Evolutionary conservation across 805 yeast genomes (phyloP), one percentile per base, ranked within the genome.

Genomic region (Teunomyces stri): DNA sequence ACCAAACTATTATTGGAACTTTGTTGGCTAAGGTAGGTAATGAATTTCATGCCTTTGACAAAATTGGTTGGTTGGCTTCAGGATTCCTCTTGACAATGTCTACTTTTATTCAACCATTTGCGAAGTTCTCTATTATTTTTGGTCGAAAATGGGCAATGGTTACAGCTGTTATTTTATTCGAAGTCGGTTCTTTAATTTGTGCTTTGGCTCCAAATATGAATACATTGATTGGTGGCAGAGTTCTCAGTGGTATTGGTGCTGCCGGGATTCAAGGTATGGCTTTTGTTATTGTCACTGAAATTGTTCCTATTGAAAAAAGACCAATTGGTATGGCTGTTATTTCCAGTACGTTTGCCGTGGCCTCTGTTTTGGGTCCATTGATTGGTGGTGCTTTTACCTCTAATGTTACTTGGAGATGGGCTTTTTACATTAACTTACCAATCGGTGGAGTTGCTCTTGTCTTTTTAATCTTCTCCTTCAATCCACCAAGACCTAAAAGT

Each of bases 181-280:
- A 65, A 54, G 62, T 61, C 6, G 69, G 69, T 3, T 70, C 75
- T 5, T 57, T 70, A 36, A 58, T 70, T 60, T 65, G 72, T 53
- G 75, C 74, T 0, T 59, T 70, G 45, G 53, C 74, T 4, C 54
- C 53, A 16, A 51, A 47, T 45, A 70, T 70, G 75, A 60, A 68
- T 50, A 57, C 61, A n/a, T 58, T 71, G 22, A 71, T 71, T 50
- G 75, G 76, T 4, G 75, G 75, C 5, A 55, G 74, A 55, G 72
- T 64, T 3, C 51, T 69, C 35, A 69, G 65, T 2, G 74, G 74
- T 42, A 51, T 68, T 21, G 74, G 74, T 11, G 74, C 65, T 12
- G 69, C 69, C 16, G 70, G 72, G 18, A 60, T 69, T 28, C 70
- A 63, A 49, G 48, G 62, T 1, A 45, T 66, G 45, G 54, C 56